Evolutionary conservation across 2,329 filamentous ascomycete genomes (phyloP), one percentile per base, ranked within the genome.

Genomic region (Hypoxylon sp.): DNA sequence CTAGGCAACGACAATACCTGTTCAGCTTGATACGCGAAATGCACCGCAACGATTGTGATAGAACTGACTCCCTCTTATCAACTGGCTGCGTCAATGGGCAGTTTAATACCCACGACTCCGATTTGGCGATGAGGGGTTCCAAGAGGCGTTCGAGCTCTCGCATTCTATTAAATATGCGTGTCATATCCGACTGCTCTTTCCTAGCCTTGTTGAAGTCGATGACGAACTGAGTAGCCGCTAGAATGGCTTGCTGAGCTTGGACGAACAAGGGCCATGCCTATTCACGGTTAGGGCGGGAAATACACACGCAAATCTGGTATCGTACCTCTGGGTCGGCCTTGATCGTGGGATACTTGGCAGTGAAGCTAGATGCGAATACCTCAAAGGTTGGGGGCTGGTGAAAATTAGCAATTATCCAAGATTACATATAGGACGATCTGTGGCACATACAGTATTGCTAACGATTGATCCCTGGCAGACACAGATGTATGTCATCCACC

Each of bases 401-500:
- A 19, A 23, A 29, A 59, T 71, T 46, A 66, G 63, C 41, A 27
- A 37, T 23, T 12, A 12, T 2, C 34, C 30, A 34, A 37, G 7
- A 43, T 50, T 43, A 32, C 37, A 32, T 34, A 8, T 5, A 23
- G 14, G 39, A 19, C 7, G 16, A 39, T n/a, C 7, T 7, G 53
- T 6, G 37, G 25, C n/a, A 67, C 77, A 65, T 78, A 83, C 81
- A 65, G 79, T 80, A 59, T 82, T 84, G 74, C 81, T 84, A 21
- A 85, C 82, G 56, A 86, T 84, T 1, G 82, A 80, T 9, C 79
- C 81, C 70, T 87, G 84, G 43, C 82, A 84, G 4, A 81, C 80
- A 62, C 79, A 82, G 14, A 84, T 79, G 62, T 85, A 86, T 76
- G 83, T 85, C 81, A 85, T 85, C 84, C 84, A 86, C 83, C 83